Evolutionary conservation across 2,329 filamentous ascomycete species (phyloP).

Genomic region (Lithohypha guttulata): DNA sequence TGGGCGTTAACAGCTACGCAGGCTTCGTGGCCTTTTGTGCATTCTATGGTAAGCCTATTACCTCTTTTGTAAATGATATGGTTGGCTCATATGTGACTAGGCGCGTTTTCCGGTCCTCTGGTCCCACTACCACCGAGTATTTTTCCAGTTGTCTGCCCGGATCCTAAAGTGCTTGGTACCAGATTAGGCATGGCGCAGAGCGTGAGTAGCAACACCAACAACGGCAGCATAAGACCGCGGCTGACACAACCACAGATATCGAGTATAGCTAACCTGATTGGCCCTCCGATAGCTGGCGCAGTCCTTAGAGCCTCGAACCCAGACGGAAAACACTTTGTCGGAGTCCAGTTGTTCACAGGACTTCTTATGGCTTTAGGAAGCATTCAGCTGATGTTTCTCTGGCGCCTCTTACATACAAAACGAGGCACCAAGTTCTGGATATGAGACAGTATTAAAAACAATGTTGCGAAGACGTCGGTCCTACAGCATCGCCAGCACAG

Average conservation of each 20-base stretch:
- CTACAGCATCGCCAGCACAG: no score
- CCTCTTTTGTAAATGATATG: no score
- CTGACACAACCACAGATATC: no score
- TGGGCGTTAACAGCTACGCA: constrained; percentile 36
- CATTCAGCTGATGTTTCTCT: constrained; percentile 23
- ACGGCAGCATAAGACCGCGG: no score
- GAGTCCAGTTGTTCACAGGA: constrained; percentile 38
- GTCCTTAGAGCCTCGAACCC: constrained; percentile 29
- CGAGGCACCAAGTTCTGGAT: constrained; percentile 13
- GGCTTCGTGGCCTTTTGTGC: constrained; percentile 49
- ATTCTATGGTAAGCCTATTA: constrained; percentile 41
- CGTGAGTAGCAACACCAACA: no score
- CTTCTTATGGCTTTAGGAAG: constrained; percentile 31
- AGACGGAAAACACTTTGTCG: constrained; percentile 27
- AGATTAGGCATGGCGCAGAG: constrained; percentile 42
- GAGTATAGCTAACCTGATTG: constrained; percentile 37
- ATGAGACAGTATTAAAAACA: constrained; percentile 6
- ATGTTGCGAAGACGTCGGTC: no score
- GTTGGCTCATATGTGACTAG: no score
- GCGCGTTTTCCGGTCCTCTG: constrained; percentile 49
- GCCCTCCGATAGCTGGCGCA: constrained; percentile 39
- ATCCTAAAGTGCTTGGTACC: constrained; percentile 35
- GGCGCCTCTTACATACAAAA: constrained; percentile 17
- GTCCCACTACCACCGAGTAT: constrained; percentile 53
- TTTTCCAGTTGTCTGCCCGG: constrained; percentile 39